These are phyloP conservation scores for Tinospora cordifolia DNA, from an alignment of 164 flowering plant species.

Conservation along the genomic window DNA sequence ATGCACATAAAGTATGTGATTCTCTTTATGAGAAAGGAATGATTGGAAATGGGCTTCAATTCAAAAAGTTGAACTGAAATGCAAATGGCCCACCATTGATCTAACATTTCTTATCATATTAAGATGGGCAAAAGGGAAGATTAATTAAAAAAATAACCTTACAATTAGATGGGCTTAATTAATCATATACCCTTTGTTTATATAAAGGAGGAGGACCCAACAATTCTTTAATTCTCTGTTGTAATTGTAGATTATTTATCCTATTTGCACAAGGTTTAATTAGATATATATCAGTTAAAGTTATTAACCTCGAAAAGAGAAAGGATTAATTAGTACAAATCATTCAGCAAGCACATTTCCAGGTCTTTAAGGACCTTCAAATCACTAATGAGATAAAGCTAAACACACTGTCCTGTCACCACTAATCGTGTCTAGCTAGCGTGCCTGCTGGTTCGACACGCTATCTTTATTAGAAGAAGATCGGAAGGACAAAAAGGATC, in stretches of 20 bases:
- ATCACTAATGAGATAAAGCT: not conserved
- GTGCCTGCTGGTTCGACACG: not conserved
- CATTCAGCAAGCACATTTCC: not conserved
- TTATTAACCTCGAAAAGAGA: not conserved
- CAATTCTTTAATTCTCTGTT: not conserved
- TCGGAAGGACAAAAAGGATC: not conserved
- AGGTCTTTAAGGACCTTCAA: not conserved
- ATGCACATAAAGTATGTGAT: not conserved
- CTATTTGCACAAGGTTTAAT: not conserved
- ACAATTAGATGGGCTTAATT: too few relatives aligned
- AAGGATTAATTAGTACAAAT: not conserved
- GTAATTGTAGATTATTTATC: not conserved
- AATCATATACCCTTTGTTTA: too few relatives aligned
- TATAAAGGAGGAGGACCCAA: not conserved
- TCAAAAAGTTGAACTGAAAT: conserved; percentile 1
- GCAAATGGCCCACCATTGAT: not conserved
- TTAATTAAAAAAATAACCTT: not conserved
- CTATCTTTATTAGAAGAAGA: not conserved
- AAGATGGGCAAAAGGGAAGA: not conserved
- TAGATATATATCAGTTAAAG: not conserved
- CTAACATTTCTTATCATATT: not conserved
- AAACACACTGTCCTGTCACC: not conserved
- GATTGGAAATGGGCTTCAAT: conserved; percentile 3
- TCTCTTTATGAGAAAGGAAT: conserved; percentile 3
- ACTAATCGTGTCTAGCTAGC: conserved; percentile 3